These are phyloP conservation scores for Kingdonia uniflora DNA, from an alignment of 164 flowering plant genomes.

Conservation along the genomic window DNA sequence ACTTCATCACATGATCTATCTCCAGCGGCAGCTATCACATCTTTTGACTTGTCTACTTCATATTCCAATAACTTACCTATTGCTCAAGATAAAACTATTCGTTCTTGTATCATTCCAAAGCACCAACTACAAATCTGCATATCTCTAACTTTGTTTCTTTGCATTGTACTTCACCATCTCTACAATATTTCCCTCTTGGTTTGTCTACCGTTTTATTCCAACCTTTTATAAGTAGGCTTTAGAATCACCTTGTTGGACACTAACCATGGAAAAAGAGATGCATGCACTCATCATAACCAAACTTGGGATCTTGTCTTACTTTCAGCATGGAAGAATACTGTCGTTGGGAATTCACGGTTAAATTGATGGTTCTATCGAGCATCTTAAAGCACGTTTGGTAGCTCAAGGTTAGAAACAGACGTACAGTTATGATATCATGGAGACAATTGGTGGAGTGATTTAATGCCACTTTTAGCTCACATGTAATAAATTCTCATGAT, in stretches of 20 bases:
- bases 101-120: neutral
- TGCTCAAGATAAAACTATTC: neutral
- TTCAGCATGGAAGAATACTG: neutral
- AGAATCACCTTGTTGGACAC: neutral
- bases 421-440: no score
- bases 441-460: no score
- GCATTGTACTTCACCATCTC: neutral
- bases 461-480: no score
- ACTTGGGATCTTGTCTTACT: neutral
- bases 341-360: neutral
- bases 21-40: neutral
- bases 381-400: neutral
- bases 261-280: conserved; percentile 1
- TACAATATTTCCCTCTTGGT: neutral
- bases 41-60: no score
- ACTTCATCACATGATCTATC: neutral
- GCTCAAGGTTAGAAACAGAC: neutral
- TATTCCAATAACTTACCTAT: no score
- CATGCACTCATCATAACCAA: neutral
- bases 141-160: neutral
- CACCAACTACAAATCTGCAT: neutral
- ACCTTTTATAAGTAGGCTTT: neutral
- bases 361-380: neutral
- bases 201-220: neutral
- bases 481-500: no score